Percentiles rank a stretch among this genome's conserved stretches.
Conservation (phyloP, 305 asterid genomes). For the Striga hermonthica region DNA sequence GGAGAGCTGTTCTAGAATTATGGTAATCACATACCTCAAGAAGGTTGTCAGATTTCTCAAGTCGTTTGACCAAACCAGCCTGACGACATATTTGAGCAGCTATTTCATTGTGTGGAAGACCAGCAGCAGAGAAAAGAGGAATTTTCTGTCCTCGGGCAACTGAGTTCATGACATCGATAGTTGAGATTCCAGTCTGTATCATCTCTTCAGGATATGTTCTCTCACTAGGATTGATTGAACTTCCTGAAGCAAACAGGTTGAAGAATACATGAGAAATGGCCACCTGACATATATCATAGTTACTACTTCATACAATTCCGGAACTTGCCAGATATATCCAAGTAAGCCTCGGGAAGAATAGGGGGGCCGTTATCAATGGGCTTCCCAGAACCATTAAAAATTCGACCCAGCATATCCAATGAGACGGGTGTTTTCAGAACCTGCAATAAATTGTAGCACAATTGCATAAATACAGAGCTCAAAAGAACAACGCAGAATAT, state of each 20-base stretch:
- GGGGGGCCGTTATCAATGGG: slow-evolving; percentile 99
- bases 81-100: slow-evolving; percentile 99
- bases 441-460: slow-evolving; percentile 38
- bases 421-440: slow-evolving; percentile 96
- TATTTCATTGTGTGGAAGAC: slow-evolving; percentile 98
- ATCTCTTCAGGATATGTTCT: slow-evolving; percentile 98
- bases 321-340: slow-evolving; percentile 94
- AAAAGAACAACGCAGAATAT: slow-evolving; percentile 6
- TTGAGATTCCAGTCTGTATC: slow-evolving; percentile 98
- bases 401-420: slow-evolving; percentile 97
- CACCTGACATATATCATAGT: slow-evolving; percentile 14
- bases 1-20: background rate
- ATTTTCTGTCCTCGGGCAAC: slow-evolving; percentile 98
- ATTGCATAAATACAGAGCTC: slow-evolving; percentile 14
- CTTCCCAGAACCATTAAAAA: slow-evolving; percentile 95
- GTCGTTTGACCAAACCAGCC: slow-evolving; percentile 97
- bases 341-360: slow-evolving; percentile 95
- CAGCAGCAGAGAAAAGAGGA: slow-evolving; percentile 98
- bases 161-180: slow-evolving; percentile 98
- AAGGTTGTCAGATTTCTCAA: slow-evolving; percentile 81
- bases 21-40: slow-evolving; percentile 56
- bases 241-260: slow-evolving; percentile 56
- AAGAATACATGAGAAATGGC: slow-evolving; percentile 28
- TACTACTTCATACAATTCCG: slow-evolving; percentile 18
- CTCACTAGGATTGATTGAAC: slow-evolving; percentile 99